Base-by-base conservation (phyloP, 805 yeast species). In the Suhomyces vadensis region DNA sequence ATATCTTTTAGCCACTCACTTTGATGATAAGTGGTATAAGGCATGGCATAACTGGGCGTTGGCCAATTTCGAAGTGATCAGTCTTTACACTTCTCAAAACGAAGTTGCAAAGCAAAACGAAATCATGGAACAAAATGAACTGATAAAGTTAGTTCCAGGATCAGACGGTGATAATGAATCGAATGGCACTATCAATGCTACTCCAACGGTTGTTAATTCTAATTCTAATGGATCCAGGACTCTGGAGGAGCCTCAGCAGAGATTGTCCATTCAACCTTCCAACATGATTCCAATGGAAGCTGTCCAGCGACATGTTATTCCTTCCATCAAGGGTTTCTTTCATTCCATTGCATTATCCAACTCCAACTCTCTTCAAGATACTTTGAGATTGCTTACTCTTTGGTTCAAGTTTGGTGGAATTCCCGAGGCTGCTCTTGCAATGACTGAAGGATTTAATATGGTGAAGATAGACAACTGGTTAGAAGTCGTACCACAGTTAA, bases 31-130 rank as follows among this genome's bases (percentile, higher is more conserved):
- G 19, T 94, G 99, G 97, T 94, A 94, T 58, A 94, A 95, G 60
- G 99, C 98, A 13, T 95, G 99, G 99, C 99, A 94, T 62, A 92
- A 90, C 59, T 94, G 99, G 99, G 99, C 99, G 0, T 73, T 95
- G 58, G 97, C 98, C 0, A 94, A 95, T 64, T 94, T 91, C 61
- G 97, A 94, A 60, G 98, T 92, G 1, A 85, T 92, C 16, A 85
- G 96, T 0, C 73, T 85, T 21, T 68, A 75, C 57, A 60, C 67
- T 2, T 51, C 63, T 27, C 69, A 63, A 44, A 63, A 55, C 42
- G 53, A 52, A 26, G 50, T 47, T 24, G 42, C 44, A 9, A 46
- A 36, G 8, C 55, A 55, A 24, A 47, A 46, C n/a, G 64, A 56
- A 11, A 58, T 53, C 9, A 55, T 62, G 55, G 68, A 61, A 27